phyloP scores from a whole-genome alignment of 768 basidiomycete species.

The Boletellus emodensis region DNA sequence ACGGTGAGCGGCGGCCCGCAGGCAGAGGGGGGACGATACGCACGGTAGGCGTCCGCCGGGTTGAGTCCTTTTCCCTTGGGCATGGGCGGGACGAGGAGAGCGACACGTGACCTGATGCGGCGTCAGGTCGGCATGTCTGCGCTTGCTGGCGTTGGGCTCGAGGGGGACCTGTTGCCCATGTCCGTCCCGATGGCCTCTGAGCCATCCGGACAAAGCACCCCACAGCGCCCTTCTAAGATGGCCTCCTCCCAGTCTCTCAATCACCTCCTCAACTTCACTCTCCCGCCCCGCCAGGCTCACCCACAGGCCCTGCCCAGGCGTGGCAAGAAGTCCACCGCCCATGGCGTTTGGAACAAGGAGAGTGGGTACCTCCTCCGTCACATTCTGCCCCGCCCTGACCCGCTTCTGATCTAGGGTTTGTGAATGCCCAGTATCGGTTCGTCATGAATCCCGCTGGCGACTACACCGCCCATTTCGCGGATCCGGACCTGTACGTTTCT shows the following conservation, averaged over 20 bases:
- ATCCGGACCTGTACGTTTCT: slow-evolving; percentile 85
- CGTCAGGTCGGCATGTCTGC: slow-evolving; percentile 13
- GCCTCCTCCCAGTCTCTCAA: slow-evolving; percentile 62
- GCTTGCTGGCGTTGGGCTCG: slow-evolving; percentile 6
- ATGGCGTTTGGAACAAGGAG: slow-evolving; percentile 85
- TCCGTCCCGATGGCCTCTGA: slow-evolving; percentile 26
- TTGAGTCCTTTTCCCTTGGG: slow-evolving; percentile 83
- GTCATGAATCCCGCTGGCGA: slow-evolving; percentile 90
- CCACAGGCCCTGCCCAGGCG: slow-evolving; percentile 64
- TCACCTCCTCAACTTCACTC: slow-evolving; percentile 90
- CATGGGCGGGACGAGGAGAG: slow-evolving; percentile 41
- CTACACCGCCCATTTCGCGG: slow-evolving; percentile 94
- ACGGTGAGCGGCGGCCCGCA: slow-evolving; percentile 1
- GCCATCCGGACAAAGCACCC: slow-evolving; percentile 32
- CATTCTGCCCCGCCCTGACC: slow-evolving; percentile 15
- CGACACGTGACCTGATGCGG: slow-evolving; percentile 27
- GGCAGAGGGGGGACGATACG: slow-evolving; percentile 29
- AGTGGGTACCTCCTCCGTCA: slow-evolving; percentile 52
- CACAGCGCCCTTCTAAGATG: slow-evolving; percentile 67
- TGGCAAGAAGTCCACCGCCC: slow-evolving; percentile 62
- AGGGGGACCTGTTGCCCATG: slow-evolving; percentile 18
- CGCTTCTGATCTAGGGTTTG: slow-evolving; percentile 61
- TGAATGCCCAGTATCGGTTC: slow-evolving; percentile 96
- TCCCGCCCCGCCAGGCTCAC: slow-evolving; percentile 80
- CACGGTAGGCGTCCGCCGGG: slow-evolving; percentile 92